Base-by-base conservation (phyloP, 1,139 yeast genomes). In the Trichomonascaceae sp. region DNA sequence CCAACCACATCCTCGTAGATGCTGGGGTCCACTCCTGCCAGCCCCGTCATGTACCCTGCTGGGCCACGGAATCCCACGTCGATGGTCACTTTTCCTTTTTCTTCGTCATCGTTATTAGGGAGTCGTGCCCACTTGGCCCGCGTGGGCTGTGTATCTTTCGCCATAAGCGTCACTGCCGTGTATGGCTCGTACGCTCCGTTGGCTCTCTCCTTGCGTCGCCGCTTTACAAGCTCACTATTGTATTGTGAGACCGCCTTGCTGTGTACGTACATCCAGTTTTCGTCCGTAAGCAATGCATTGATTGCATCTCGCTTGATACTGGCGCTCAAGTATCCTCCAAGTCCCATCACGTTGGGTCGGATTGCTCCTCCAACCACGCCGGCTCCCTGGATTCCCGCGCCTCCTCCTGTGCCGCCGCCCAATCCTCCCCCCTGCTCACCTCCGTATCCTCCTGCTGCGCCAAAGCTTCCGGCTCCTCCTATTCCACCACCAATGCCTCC, bases 201-300 rank as follows among this genome's bases (percentile, higher is more conserved):
- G 42, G 34, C 60, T 60, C 60, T 64, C 4, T 69, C 56, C 36
- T 72, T 72, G 15, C 62, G 60, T 42, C 95, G 64, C 36, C 72
- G 75, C 38, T 74, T 75, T 23, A 68, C 58, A 32, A 85, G 57
- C 37, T 68, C 67, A 25, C 70, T 60, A 54, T 85, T 87, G 54
- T 71, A 81, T 36, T 73, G 73, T 41, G 77, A 65, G 4, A 87
- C 74, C 23, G 92, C 78, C 15, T 67, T 58, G 0, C 95, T 93
- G 45, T 84, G 85, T 51, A 82, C 89, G 46, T 72, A 72, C 62
- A 84, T 70, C 96, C 97, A 89, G 35, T 81, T 75, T 22, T 76
- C 79, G 43, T 81, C 85, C 13, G 75, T 68, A 30, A 69, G 53
- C 26, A 58, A 54, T 14, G 55, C 54, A 52, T 20, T 20, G 6